Evolutionary conservation across 768 basidiomycete species (phyloP).

Genomic region (Naematelia encephala): DNA sequence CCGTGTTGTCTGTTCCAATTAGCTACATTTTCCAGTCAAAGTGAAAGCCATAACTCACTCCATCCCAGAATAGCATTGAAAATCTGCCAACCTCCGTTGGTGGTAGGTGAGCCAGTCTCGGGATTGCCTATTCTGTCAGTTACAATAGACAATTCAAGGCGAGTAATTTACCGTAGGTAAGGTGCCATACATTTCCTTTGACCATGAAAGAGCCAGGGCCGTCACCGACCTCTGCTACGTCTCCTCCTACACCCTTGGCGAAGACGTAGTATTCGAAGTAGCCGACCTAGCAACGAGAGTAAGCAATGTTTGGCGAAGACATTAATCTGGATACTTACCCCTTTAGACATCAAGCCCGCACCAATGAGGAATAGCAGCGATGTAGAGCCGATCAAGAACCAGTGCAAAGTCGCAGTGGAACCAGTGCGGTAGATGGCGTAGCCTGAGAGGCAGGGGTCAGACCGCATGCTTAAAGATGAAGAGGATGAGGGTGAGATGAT

Average conservation of each 20-base stretch:
- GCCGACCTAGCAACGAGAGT: constrained; percentile 52
- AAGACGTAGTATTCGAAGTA: constrained; percentile 63
- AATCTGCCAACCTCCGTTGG: constrained; percentile 53
- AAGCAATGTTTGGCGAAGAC: constrained; percentile 17
- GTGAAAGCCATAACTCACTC: constrained; percentile 79
- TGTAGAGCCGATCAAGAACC: constrained; percentile 90
- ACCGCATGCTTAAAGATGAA: background rate
- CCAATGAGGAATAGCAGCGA: constrained; percentile 90
- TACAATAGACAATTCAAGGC: background rate
- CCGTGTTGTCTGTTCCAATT: constrained; percentile 81
- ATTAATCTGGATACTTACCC: background rate
- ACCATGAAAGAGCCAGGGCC: constrained; percentile 85
- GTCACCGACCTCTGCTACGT: constrained; percentile 57
- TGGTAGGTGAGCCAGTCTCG: constrained; percentile 29
- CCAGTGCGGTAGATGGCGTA: constrained; percentile 49
- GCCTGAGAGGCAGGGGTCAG: constrained; percentile 14
- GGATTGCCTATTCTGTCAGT: background rate
- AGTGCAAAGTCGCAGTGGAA: constrained; percentile 61
- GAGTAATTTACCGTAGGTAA: constrained; percentile 45
- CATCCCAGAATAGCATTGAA: constrained; percentile 71
- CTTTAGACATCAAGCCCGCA: constrained; percentile 69
- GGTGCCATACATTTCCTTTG: constrained; percentile 70
- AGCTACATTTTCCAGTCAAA: constrained; percentile 61
- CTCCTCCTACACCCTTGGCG: constrained; percentile 59
- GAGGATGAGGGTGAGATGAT: constrained; percentile 6